Base-by-base conservation (phyloP, 2,329 filamentous ascomycete species). In the Monosporascus sp. region DNA sequence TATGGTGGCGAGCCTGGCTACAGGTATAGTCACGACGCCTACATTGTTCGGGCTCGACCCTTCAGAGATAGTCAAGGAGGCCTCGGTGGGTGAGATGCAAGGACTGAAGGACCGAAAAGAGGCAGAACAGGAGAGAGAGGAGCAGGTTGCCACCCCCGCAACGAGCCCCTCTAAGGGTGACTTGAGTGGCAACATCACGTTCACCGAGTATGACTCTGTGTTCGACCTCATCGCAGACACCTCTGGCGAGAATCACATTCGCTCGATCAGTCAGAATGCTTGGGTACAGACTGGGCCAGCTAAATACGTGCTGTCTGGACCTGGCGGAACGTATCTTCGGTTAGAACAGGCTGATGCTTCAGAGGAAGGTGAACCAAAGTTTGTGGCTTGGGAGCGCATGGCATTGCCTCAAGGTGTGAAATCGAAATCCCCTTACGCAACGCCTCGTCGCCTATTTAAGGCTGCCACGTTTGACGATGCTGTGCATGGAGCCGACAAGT, bases 31-130 rank as follows among this genome's bases (percentile, higher is more conserved):
- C 3, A 95, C 91, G 0, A 91, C 90, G 0, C 93, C 94, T 0
- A 97, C 94, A 0, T 76, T 99, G 2, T 97, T 97, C 62, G 94
- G 94, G 1, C 82, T 99, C 7, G 89, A 97, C 67, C 93, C 94
- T 1, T 78, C 81, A 27, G 86, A 93, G 65, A 64, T 97, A 3
- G 76, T 97, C 3, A 75, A 87, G 22, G 77, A 81, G n/a, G 83
- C 83, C 5, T 83, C 81, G 9, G 76, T 82, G 7, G 74, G 82
- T 18, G 80, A 86, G 3, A 76, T 96, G 73, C 75, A 76, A 49
- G 68, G 74, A 17, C 70, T 86, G 5, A 79, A 79, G 50, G 68
- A 76, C 35, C 69, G 74, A 17, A 79, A 75, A 48, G 74, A 77
- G 17, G 70, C 61, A 45, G 76, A 70, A 67, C 76, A 67, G 62